A percentile compares a stretch with the other conserved stretches of the same genome.
Evolutionary conservation across 1,284 basidiomycete species (phyloP).

Genomic region (Xerocomus amazonicus): DNA sequence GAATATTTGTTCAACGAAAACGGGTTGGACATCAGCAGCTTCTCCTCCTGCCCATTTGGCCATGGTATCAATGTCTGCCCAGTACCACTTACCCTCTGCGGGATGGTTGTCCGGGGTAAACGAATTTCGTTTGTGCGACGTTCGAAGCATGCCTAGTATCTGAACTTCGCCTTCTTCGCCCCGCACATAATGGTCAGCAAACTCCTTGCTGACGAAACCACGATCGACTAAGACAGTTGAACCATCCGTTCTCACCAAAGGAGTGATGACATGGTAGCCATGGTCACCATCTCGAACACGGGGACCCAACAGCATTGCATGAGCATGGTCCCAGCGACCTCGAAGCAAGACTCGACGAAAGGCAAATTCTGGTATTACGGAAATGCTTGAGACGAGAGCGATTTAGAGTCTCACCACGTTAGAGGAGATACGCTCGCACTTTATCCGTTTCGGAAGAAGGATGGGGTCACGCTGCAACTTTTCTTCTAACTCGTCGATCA

Average conservation of each 20-base stretch:
- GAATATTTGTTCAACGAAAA: conserved; percentile 84
- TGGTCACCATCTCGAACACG: conserved; percentile 83
- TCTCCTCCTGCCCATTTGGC: conserved; percentile 76
- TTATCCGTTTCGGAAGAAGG: conserved; percentile 78
- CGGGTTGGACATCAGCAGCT: conserved; percentile 69
- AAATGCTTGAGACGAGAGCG: conserved; percentile 42
- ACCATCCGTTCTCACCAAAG: conserved; percentile 73
- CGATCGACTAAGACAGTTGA: conserved; percentile 87
- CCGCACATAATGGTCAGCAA: conserved; percentile 36
- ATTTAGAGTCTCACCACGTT: conserved; percentile 9
- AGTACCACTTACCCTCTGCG: conserved; percentile 84
- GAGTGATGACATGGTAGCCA: conserved; percentile 86
- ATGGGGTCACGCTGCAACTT: conserved; percentile 84
- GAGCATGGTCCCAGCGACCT: conserved; percentile 75
- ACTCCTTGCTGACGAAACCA: conserved; percentile 81
- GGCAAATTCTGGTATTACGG: conserved; percentile 79
- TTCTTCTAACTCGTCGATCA: conserved; percentile 93
- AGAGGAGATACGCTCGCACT: conserved; percentile 53
- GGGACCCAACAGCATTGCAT: conserved; percentile 81
- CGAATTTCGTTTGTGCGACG: conserved; percentile 61
- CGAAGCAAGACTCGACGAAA: conserved; percentile 81
- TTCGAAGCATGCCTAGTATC: conserved; percentile 73
- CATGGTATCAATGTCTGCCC: conserved; percentile 84
- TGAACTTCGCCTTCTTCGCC: conserved; percentile 56
- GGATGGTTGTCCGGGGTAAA: conserved; percentile 92